These are phyloP conservation scores for Leccinum griseonigrum DNA, from an alignment of 1,284 basidiomycete species.

Conservation along the genomic window DNA sequence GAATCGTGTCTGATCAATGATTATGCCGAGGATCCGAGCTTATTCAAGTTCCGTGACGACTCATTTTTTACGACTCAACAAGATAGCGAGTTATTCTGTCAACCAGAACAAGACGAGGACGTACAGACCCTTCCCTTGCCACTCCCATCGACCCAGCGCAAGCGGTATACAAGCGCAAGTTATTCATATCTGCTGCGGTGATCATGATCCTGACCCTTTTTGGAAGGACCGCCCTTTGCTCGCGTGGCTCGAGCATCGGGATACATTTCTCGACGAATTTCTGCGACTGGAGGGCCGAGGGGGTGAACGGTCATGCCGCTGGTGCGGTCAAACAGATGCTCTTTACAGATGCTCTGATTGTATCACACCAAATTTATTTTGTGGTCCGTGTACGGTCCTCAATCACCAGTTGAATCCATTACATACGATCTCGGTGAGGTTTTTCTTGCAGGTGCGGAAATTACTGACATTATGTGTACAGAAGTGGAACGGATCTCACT, in stretches of 20 bases:
- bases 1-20: not conserved
- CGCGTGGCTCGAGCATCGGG: not conserved
- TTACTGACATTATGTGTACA: not conserved
- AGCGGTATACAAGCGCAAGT: not conserved
- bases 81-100: not conserved
- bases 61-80: not conserved
- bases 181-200: not conserved
- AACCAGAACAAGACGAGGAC: not conserved
- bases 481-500: not conserved
- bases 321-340: not conserved
- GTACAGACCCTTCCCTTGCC: too few species aligned
- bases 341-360: not conserved
- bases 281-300: not conserved
- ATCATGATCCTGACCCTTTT: not conserved
- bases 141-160: not conserved
- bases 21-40: too few species aligned
- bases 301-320: not conserved
- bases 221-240: not conserved
- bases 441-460: not conserved
- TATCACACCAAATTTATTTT: not conserved
- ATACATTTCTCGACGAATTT: not conserved
- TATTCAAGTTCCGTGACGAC: too few species aligned
- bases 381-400: not conserved
- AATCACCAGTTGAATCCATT: not conserved
- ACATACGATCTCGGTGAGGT: not conserved